These are phyloP conservation scores for Rhizodiscina lignyota DNA, from an alignment of 495 filamentous ascomycete genomes.

Conservation along the genomic window DNA sequence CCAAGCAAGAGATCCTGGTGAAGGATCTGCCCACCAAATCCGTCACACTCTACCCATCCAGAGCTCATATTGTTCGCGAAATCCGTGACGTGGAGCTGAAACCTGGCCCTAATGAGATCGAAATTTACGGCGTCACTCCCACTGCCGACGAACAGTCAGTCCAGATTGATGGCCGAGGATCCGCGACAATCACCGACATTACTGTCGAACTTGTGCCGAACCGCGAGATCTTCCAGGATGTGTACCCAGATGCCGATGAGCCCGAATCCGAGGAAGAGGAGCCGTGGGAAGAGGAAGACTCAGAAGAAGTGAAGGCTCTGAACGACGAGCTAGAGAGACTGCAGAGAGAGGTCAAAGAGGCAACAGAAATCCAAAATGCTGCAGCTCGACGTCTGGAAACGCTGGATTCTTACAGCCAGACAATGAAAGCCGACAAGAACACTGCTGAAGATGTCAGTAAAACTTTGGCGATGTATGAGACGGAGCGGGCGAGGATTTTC, in stretches of 20 bases:
- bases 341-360: conserved; percentile 12
- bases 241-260: conserved; percentile 31
- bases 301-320: conserved; percentile 12
- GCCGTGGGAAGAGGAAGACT: conserved; percentile 15
- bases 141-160: conserved; percentile 49
- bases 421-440: conserved; percentile 5
- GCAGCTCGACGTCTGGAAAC: conserved; percentile 8
- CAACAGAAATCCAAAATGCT: conserved; percentile 21
- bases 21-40: conserved; percentile 39
- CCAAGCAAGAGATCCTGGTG: conserved; percentile 21
- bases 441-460: conserved; percentile 16
- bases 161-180: conserved; percentile 50
- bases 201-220: conserved; percentile 45
- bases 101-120: conserved; percentile 47
- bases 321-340: conserved; percentile 10
- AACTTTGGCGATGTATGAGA: conserved; percentile 27
- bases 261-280: conserved; percentile 22
- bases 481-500: conserved; percentile 31
- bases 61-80: conserved; percentile 45
- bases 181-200: conserved; percentile 48
- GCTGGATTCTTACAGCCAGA: conserved; percentile 7
- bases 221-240: conserved; percentile 36
- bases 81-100: conserved; percentile 41
- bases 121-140: conserved; percentile 45
- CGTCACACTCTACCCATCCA: conserved; percentile 43